phyloP scores from a whole-genome alignment of 495 filamentous ascomycete genomes.

The Daldinia bambusicola region DNA sequence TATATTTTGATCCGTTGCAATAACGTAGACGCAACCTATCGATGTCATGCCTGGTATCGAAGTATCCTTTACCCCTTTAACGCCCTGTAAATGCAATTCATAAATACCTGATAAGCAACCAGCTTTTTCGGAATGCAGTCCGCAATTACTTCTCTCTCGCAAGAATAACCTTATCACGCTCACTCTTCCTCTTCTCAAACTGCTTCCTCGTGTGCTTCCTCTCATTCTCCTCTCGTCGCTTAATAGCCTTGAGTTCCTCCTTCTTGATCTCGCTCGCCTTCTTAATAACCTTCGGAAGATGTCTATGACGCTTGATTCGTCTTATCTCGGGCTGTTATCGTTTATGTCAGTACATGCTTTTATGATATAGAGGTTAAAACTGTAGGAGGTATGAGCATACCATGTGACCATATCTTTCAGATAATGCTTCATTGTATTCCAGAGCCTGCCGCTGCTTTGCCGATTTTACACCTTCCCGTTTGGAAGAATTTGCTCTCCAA shows the following conservation, averaged over 20 bases:
- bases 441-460: conserved; percentile 82
- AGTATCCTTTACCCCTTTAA: conserved; percentile 37
- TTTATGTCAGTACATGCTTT: conserved; percentile 21
- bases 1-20: conserved; percentile 9
- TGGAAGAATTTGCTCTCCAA: conserved; percentile 90
- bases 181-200: conserved; percentile 74
- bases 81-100: conserved; percentile 45
- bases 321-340: conserved; percentile 76
- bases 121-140: conserved; percentile 19
- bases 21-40: conserved; percentile 15
- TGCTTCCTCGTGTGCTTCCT: conserved; percentile 87
- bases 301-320: conserved; percentile 88
- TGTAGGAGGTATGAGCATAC: conserved; percentile 24
- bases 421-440: conserved; percentile 90
- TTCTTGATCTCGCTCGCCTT: conserved; percentile 97
- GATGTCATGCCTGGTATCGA: conserved; percentile 40
- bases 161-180: conserved; percentile 94
- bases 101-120: conserved; percentile 4
- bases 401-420: conserved; percentile 91
- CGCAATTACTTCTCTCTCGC: conserved; percentile 73
- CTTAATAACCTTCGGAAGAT: conserved; percentile 93
- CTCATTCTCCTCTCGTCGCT: conserved; percentile 92
- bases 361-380: neutral
- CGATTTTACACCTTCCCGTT: conserved; percentile 84
- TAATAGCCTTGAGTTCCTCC: conserved; percentile 86